Evolutionary conservation across 1,139 yeast species (phyloP).

Genomic region (Hyphopichia fennica): DNA sequence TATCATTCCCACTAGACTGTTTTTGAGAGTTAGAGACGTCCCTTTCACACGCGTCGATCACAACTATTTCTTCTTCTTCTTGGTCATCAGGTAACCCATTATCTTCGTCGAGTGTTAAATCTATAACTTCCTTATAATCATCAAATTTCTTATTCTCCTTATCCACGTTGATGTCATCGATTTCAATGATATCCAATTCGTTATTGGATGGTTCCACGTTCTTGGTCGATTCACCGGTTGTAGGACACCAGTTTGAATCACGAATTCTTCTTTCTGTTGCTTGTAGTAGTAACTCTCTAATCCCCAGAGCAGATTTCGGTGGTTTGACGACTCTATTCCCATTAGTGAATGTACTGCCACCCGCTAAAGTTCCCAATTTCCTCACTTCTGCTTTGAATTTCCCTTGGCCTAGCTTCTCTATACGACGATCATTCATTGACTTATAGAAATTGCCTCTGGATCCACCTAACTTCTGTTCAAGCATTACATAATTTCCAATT

Average conservation of each 20-base stretch:
- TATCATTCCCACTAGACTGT: background rate
- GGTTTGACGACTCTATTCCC: constrained; percentile 9
- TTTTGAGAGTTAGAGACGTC: constrained; percentile 3
- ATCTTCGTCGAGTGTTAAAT: constrained; percentile 22
- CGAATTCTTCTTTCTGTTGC: constrained; percentile 68
- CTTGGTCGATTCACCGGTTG: constrained; percentile 14
- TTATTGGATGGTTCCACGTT: constrained; percentile 31
- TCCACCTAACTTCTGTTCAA: constrained; percentile 50
- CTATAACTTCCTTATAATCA: constrained; percentile 22
- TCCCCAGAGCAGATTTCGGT: constrained; percentile 13
- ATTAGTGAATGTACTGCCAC: background rate
- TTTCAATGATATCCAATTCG: constrained; percentile 31
- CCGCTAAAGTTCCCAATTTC: constrained; percentile 26
- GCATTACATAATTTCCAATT: constrained; percentile 9
- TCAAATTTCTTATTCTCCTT: constrained; percentile 4
- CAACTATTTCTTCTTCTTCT: constrained; percentile 17
- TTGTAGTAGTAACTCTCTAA: constrained; percentile 52
- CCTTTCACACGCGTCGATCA: constrained; percentile 26
- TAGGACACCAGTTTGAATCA: constrained; percentile 59
- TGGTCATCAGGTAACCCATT: constrained; percentile 5
- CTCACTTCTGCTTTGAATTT: constrained; percentile 42
- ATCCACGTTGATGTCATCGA: constrained; percentile 9
- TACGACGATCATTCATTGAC: constrained; percentile 36
- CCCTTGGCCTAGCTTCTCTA: constrained; percentile 36
- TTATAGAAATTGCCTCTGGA: constrained; percentile 15